Base-by-base conservation (phyloP, 345 rosid genomes). In the Lumnitzera racemosa region DNA sequence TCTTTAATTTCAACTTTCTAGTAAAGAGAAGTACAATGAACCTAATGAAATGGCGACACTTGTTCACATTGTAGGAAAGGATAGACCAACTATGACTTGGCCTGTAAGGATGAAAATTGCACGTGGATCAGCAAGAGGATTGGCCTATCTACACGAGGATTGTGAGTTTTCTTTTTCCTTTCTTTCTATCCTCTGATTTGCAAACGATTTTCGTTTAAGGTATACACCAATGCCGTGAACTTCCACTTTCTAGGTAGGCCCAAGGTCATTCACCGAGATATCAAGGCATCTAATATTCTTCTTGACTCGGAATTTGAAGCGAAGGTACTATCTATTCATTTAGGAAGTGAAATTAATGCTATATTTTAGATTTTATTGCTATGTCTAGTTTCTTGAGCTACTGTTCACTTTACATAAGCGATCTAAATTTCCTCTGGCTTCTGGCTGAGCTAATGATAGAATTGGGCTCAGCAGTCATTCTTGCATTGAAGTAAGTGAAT, bases 81-180 rank as follows among this genome's bases (percentile, higher is more conserved):
- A 68, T 8, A 70, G 87, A 63, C 81, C 81, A 2, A 74, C 81
- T 59, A 71, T 88, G 95, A 73, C 72, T 24, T 91, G 95, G 91
- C 57, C 77, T 15, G 78, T 59, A 15, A 86, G 95, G 65, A 73
- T 84, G 77, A 84, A 68, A 77, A 86, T 91, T 70, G 95, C 95
- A 25, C 55, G 86, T 54, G 98, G 94, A 49, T 78, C 96, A n/a
- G 96, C 96, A 9, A 86, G 72, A 81, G 98, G 96, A 70, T 67
- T 91, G 76, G 81, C 95, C 15, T 91, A 91, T 74, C 79, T 91
- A 57, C 98, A 91, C 50, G 96, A 86, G 75, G 98, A 88, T 66
- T 88, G 96, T 91, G 49, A 79, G 95, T 76, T 50, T 61, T 59
- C 27, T 48, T 71, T 71, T 62, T 23, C 24, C 55, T 51, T 12